Evolutionary conservation across 345 rosid species (phyloP), one percentile per base, ranked within the genome.

Genomic region (Brassica cretica): DNA sequence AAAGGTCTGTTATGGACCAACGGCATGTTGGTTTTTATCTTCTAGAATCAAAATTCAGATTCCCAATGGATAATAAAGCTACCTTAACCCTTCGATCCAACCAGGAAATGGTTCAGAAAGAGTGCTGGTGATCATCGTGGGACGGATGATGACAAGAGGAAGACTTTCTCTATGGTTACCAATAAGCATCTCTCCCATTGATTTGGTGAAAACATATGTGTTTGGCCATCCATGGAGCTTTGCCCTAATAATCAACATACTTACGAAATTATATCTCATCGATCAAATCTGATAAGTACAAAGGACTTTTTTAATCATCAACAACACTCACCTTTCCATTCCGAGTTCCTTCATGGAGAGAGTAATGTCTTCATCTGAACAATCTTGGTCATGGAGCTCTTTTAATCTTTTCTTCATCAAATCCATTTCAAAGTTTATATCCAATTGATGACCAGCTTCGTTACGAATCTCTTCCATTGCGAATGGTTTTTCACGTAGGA

Each of bases 71-170:
- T 51, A 8, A 56, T 6, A 24, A 51, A 25, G n/a, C 2, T 74
- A 88, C 97, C 90, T 90, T n/a, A 89, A 59, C 3, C 91, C 93
- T 87, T 91, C 94, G 59, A 89, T 86, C 96, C 96, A 91, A 32
- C 96, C 96, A 2, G 91, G 91, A 68, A 91, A 91, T 3, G 98
- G 96, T 39, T 93, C 86, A 16, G 75, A 76, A 70, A 74, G 78
- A 55, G 97, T 89, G 70, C 98, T 89, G 14, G 87, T 83, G 33
- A 90, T 80, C 51, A 91, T 89, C 15, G 94, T 84, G 0, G 93
- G 97, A 10, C 94, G 90, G 5, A 89, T 70, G 2, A 91, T 82
- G 49, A 86, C 87, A 1, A 88, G 88, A 1, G 98, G 89, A 12
- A 87, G 41, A 37, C 84, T 81, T 7, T 82, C 93, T 82, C 77